Percentiles rank a stretch among this genome's conserved stretches.
Evolutionary conservation across 345 rosid species (phyloP).

Genomic region (Sonneratia alba): DNA sequence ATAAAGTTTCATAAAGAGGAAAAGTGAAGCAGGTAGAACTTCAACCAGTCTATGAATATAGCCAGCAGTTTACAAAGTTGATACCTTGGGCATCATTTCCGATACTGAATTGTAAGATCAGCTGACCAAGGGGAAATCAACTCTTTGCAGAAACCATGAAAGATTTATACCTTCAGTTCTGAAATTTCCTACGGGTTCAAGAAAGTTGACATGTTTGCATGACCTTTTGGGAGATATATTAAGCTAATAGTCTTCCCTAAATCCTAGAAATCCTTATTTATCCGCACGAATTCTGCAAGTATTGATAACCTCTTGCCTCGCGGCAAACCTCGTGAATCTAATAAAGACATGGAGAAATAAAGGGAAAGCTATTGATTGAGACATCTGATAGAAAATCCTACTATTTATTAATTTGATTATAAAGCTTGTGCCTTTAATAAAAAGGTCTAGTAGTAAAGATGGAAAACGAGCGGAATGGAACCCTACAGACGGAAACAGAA

Average conservation of each 20-base stretch:
- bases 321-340: too few species aligned
- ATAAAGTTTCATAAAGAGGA: neutral
- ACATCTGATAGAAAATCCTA: neutral
- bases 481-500: neutral
- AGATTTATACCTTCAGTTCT: neutral
- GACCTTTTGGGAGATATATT: conserved; percentile 40
- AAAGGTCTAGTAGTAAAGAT: neutral
- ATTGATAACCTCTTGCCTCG: neutral
- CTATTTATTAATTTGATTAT: neutral
- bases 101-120: neutral
- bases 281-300: conserved; percentile 76
- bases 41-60: neutral
- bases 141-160: neutral
- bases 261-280: conserved; percentile 43
- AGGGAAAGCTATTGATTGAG: neutral
- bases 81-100: neutral
- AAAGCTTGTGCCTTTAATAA: neutral
- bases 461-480: neutral
- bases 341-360: too few species aligned
- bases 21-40: neutral
- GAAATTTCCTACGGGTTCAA: neutral
- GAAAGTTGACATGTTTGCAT: conserved; percentile 22
- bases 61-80: neutral
- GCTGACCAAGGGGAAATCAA: too few species aligned
- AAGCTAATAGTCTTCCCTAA: conserved; percentile 51